phyloP scores from a whole-genome alignment of 768 basidiomycete genomes.

The Amanita exitialis region DNA sequence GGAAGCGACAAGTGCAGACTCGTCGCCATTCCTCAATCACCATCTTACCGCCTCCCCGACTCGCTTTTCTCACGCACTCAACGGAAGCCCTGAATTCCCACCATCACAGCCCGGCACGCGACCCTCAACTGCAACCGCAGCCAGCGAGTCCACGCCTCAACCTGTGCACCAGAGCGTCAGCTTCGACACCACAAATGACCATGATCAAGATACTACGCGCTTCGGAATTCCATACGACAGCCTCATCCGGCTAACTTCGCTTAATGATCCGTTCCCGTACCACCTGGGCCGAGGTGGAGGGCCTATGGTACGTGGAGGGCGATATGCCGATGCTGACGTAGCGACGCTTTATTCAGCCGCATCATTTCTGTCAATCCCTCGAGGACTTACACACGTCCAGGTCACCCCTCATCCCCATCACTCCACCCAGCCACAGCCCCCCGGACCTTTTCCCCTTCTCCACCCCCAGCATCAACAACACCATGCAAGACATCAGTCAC shows the following conservation, averaged over 20 bases:
- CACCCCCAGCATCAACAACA: neutral
- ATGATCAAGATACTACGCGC: constrained; percentile 16
- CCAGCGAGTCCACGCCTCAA: neutral
- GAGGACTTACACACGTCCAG: constrained; percentile 13
- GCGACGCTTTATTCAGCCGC: constrained; percentile 85
- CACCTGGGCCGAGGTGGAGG: constrained; percentile 14
- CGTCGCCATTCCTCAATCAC: constrained; percentile 12
- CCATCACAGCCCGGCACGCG: constrained; percentile 17
- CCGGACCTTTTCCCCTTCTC: neutral
- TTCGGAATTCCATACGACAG: constrained; percentile 64
- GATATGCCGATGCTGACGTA: constrained; percentile 62
- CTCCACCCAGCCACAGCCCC: neutral
- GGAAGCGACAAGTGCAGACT: constrained; percentile 11
- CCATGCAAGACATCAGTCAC: neutral
- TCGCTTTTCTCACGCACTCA: neutral
- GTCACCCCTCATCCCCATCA: constrained; percentile 11
- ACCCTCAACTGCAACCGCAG: constrained; percentile 10
- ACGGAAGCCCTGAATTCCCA: constrained; percentile 2
- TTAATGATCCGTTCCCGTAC: constrained; percentile 50
- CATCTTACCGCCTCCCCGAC: constrained; percentile 3
- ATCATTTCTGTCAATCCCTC: constrained; percentile 62
- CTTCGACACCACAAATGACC: constrained; percentile 10
- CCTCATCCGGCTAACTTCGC: constrained; percentile 58
- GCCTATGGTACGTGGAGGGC: constrained; percentile 11
- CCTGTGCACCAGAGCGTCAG: neutral